These are phyloP conservation scores for Pichia cactophila DNA, from an alignment of 1,139 yeast genomes.

Conservation along the genomic window DNA sequence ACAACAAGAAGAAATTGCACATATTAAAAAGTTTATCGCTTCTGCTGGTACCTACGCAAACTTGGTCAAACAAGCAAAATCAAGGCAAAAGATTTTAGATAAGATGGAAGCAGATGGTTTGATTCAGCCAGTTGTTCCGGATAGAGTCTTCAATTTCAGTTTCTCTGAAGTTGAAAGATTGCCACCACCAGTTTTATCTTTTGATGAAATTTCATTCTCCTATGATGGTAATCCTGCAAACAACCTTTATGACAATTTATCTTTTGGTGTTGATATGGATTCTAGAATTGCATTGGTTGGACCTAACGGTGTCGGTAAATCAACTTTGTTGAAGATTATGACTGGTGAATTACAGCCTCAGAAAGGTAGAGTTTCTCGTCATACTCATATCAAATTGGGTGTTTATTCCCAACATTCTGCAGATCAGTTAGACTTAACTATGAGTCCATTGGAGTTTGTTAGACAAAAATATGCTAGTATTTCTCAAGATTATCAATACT, in stretches of 20 bases:
- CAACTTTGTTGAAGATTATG: conserved; percentile 91
- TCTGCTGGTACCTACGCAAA: conserved; percentile 99
- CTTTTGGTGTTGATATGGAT: conserved; percentile 99
- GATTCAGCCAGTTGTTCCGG: conserved; percentile 87
- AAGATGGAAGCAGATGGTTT: conserved; percentile 99
- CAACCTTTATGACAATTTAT: conserved; percentile 81
- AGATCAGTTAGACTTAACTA: conserved; percentile 92
- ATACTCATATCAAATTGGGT: conserved; percentile 95
- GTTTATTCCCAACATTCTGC: conserved; percentile 99
- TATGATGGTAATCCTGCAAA: conserved; percentile 85
- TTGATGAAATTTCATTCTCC: conserved; percentile 89
- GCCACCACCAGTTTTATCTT: conserved; percentile 98
- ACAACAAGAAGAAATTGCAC: conserved; percentile 98
- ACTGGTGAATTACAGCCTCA: conserved; percentile 90
- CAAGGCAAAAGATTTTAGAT: conserved; percentile 97
- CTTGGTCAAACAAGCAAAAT: conserved; percentile 96
- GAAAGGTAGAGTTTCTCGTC: conserved; percentile 91
- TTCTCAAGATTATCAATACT: conserved; percentile 97
- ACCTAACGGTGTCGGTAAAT: conserved; percentile 99
- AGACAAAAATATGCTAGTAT: conserved; percentile 84
- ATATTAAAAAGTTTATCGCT: conserved; percentile 97
- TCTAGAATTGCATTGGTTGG: conserved; percentile 97
- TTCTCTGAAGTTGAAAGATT: conserved; percentile 95
- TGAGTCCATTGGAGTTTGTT: conserved; percentile 92
- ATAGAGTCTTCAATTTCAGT: conserved; percentile 85